Conservation (phyloP, 148 eudicot genomes). For the Polygonum maritimum region DNA sequence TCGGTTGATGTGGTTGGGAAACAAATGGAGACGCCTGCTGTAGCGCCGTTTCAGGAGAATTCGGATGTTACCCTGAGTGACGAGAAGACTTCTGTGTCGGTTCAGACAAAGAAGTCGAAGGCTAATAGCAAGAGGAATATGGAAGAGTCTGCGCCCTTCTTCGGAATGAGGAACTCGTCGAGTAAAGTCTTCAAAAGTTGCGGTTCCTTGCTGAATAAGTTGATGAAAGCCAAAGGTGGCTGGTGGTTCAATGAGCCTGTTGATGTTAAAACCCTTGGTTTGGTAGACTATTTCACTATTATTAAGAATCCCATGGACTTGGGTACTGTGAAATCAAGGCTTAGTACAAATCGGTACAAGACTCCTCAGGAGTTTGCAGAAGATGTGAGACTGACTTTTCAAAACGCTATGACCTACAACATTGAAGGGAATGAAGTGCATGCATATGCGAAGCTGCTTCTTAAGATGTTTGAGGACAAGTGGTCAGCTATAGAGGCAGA, state of each 20-base stretch:
- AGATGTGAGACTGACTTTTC: conserved; percentile 29
- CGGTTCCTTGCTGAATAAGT: conserved; percentile 49
- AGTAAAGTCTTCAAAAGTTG: conserved; percentile 63
- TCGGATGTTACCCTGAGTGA: background rate
- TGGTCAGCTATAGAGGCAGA: conserved; percentile 68
- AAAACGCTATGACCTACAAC: conserved; percentile 87
- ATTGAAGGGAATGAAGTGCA: conserved; percentile 85
- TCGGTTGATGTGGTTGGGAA: conserved; percentile 31
- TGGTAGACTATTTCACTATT: conserved; percentile 76
- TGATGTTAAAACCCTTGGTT: conserved; percentile 60
- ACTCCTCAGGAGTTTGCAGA: conserved; percentile 66
- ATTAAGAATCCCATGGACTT: conserved; percentile 92
- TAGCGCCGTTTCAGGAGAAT: conserved; percentile 6
- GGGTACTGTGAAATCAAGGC: conserved; percentile 85
- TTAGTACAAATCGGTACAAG: conserved; percentile 60
- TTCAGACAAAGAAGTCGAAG: conserved; percentile 57
- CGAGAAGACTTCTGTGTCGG: background rate
- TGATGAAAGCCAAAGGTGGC: conserved; percentile 91
- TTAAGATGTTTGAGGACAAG: conserved; percentile 70
- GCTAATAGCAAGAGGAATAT: conserved; percentile 22
- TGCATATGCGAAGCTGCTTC: conserved; percentile 66
- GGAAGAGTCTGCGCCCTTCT: conserved; percentile 18
- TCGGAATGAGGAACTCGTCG: conserved; percentile 34
- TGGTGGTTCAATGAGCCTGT: conserved; percentile 90
- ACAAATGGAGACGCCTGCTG: conserved; percentile 65